Evolutionary conservation across 2,329 filamentous ascomycete genomes (phyloP), one percentile per base, ranked within the genome.

Genomic region (Thelonectria rubi): DNA sequence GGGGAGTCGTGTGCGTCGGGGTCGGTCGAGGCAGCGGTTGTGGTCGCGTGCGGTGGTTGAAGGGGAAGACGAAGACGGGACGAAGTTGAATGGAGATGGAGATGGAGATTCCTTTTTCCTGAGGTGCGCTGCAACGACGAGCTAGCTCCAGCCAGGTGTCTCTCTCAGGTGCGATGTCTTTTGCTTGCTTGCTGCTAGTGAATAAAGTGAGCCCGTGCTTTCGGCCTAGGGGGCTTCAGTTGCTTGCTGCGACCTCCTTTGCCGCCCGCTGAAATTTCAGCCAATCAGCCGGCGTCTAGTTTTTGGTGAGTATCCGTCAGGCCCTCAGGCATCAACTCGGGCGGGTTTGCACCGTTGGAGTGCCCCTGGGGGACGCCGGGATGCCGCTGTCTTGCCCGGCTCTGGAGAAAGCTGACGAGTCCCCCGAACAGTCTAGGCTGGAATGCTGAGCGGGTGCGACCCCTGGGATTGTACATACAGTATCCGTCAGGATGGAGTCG

Each of bases 311-410:
- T 7, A 24, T 7, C 21, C 21, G 26, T 72, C 60, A 72, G 70
- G 70, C 70, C 65, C 62, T 64, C 64, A 72, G 70, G 70, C 70
- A 72, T 72, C 70, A 72, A 72, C 60, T 69, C 60, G 52, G 18
- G 32, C n/a, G n/a, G n/a, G n/a, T n/a, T n/a, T n/a, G n/a, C n/a
- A 17, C 14, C 20, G 9, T 47, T 46, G 52, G 51, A 21, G 40
- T 52, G 46, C 58, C 58, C 51, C 58, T 49, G 45, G 45, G 30
- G 24, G 18, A n/a, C n/a, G 17, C 46, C 15, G 5, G 18, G 34
- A 40, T 37, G 21, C 32, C 17, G n/a, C 40, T 34, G 14, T 34
- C 7, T 18, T 17, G 4, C 14, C 43, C 18, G 30, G 37, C 50
- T 37, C 50, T 52, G 48, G 40, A 58, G 42, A n/a, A 20, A 11